These are phyloP conservation scores for Aspergillus sp. DNA, from an alignment of 2,329 filamentous ascomycete genomes.

Conservation along the genomic window DNA sequence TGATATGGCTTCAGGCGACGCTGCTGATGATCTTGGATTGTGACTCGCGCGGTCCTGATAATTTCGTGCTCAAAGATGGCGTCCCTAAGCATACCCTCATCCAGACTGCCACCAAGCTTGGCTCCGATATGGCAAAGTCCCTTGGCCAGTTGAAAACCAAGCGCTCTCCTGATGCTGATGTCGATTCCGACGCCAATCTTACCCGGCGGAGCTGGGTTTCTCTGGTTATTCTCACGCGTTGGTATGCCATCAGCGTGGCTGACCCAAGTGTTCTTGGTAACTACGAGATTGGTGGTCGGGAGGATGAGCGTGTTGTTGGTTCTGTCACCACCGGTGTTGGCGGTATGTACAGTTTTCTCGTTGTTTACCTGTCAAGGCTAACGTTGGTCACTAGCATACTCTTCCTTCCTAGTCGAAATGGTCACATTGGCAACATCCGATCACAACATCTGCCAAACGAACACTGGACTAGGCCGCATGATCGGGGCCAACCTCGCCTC, in stretches of 20 bases:
- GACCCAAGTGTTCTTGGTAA: conserved; percentile 31
- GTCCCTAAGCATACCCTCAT: conserved; percentile 33
- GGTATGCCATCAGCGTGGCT: conserved; percentile 36
- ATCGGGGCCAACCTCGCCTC: conserved; percentile 29
- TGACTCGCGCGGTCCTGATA: conserved; percentile 35
- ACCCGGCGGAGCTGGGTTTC: conserved; percentile 35
- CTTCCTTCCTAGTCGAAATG: conserved; percentile 30
- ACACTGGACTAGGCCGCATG: conserved; percentile 28
- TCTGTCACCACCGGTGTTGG: conserved; percentile 29
- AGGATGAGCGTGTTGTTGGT: conserved; percentile 33
- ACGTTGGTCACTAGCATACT: conserved; percentile 22
- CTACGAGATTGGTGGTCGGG: conserved; percentile 31
- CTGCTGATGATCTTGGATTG: conserved; percentile 37
- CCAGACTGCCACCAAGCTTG: conserved; percentile 32
- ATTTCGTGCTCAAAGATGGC: conserved; percentile 34
- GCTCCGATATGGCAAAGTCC: conserved; percentile 31
- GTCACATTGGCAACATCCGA: conserved; percentile 26
- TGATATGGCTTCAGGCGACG: conserved; percentile 36
- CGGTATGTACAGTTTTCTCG: conserved; percentile 21
- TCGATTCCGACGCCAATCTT: conserved; percentile 35
- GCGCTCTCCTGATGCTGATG: conserved; percentile 25
- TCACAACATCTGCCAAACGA: conserved; percentile 28
- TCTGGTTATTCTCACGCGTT: conserved; percentile 32
- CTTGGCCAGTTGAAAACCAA: conserved; percentile 33
- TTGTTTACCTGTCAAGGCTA: conserved; percentile 1